phyloP scores from a whole-genome alignment of 2,329 filamentous ascomycete species.

The Colletotrichum trifolii region DNA sequence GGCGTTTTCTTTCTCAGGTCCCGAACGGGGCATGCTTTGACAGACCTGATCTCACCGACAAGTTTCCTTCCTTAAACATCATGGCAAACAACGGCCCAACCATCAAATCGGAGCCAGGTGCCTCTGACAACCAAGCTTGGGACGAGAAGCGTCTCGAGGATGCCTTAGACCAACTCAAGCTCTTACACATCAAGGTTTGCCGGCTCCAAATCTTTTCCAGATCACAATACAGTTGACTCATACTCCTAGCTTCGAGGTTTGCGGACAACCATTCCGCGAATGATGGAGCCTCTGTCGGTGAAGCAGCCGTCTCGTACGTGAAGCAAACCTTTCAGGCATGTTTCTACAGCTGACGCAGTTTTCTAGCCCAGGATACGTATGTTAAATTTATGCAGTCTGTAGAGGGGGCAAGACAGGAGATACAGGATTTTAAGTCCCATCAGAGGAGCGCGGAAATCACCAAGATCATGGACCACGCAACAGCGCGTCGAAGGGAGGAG shows the following conservation, averaged over 20 bases:
- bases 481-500: slow-evolving; percentile 64
- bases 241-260: slow-evolving; percentile 56
- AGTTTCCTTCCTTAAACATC: too few species aligned
- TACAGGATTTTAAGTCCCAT: slow-evolving; percentile 61
- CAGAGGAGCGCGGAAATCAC: slow-evolving; percentile 59
- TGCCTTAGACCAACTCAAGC: slow-evolving; percentile 62
- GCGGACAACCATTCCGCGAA: slow-evolving; percentile 60
- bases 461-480: slow-evolving; percentile 63
- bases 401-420: slow-evolving; percentile 58
- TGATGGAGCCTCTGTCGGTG: slow-evolving; percentile 62
- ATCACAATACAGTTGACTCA: slow-evolving; percentile 16
- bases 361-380: slow-evolving; percentile 62
- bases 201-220: background rate
- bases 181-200: slow-evolving; percentile 65
- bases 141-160: slow-evolving; percentile 63
- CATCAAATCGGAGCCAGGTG: slow-evolving; percentile 16
- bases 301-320: slow-evolving; percentile 63
- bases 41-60: too few species aligned
- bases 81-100: slow-evolving; percentile 33
- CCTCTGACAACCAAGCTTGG: slow-evolving; percentile 47
- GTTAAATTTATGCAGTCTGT: slow-evolving; percentile 60
- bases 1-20: background rate
- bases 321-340: slow-evolving; percentile 30
- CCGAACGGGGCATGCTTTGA: too few species aligned
- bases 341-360: slow-evolving; percentile 32